Conservation (phyloP, 495 filamentous ascomycete genomes). For the Hyaloscypha hepaticicola region DNA sequence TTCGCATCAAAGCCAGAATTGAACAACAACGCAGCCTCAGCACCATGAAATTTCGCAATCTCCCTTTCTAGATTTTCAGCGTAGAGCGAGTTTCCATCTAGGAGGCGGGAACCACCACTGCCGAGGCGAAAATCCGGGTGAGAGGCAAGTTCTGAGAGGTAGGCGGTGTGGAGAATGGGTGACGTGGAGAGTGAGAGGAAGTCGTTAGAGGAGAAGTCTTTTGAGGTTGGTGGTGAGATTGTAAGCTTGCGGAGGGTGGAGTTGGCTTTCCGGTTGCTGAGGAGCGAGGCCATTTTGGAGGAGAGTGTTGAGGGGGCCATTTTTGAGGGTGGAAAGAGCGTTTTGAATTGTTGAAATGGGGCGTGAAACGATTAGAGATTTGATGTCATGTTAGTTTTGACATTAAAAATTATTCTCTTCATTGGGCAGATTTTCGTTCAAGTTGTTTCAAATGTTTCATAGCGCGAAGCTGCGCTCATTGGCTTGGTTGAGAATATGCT, state of each 20-base stretch:
- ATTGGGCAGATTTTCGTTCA: no score
- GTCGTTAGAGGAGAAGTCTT: conserved; percentile 65
- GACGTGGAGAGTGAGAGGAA: conserved; percentile 59
- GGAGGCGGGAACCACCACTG: conserved; percentile 58
- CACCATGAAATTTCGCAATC: conserved; percentile 67
- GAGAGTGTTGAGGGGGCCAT: conserved; percentile 5
- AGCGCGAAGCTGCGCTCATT: no score
- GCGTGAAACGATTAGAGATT: no score
- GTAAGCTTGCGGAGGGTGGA: conserved; percentile 43
- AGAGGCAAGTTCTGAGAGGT: conserved; percentile 40
- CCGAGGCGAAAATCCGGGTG: conserved; percentile 39
- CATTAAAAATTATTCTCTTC: no score
- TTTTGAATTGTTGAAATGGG: background rate
- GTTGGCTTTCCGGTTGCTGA: conserved; percentile 14
- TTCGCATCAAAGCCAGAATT: conserved; percentile 82
- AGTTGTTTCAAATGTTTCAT: no score
- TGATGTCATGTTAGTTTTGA: no score
- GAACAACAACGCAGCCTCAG: conserved; percentile 64
- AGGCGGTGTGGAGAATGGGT: conserved; percentile 38
- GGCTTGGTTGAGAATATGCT: no score
- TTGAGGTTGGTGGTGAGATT: conserved; percentile 34
- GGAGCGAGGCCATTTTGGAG: conserved; percentile 16
- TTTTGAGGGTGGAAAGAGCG: background rate
- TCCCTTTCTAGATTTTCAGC: conserved; percentile 61
- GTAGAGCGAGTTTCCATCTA: conserved; percentile 69